phyloP scores from a whole-genome alignment of 2,329 filamentous ascomycete genomes.

The Didymella segeticola region DNA sequence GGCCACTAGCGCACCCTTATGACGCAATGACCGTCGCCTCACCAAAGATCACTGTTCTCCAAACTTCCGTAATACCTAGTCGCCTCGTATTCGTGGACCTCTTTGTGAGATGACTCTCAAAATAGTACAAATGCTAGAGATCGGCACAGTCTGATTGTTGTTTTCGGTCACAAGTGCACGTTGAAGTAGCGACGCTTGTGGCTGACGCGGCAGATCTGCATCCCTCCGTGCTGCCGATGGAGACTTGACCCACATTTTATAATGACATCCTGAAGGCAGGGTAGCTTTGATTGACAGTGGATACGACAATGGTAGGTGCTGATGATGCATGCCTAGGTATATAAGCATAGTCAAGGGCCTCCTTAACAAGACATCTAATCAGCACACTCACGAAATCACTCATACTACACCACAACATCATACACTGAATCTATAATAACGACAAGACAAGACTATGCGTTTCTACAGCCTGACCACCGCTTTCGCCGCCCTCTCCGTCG shows the following conservation, averaged over 20 bases:
- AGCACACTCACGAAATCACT: not conserved
- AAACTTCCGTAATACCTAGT: too few relatives aligned
- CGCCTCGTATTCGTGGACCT: constrained; percentile 12
- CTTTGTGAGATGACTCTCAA: not conserved
- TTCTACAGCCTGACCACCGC: constrained; percentile 14
- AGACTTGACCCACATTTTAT: not conserved
- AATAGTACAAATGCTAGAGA: constrained; percentile 1
- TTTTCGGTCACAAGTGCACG: not conserved
- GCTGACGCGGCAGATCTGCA: constrained; percentile 13
- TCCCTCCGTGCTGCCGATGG: not conserved
- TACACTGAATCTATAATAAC: not conserved
- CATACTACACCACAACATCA: not conserved
- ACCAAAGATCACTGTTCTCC: too few relatives aligned
- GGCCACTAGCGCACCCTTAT: too few relatives aligned
- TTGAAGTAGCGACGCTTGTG: constrained; percentile 4
- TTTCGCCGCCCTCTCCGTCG: constrained; percentile 7
- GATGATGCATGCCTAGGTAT: not conserved
- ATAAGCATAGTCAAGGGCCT: not conserved
- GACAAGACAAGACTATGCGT: constrained; percentile 10
- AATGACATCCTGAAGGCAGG: constrained; percentile 11
- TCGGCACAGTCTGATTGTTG: not conserved
- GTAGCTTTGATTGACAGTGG: constrained; percentile 10
- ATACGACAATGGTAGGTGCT: constrained; percentile 1
- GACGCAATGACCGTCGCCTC: too few relatives aligned
- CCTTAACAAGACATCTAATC: too few relatives aligned